Conservation (phyloP, 2,329 filamentous ascomycete species). For the Alternaria brassicicola region DNA sequence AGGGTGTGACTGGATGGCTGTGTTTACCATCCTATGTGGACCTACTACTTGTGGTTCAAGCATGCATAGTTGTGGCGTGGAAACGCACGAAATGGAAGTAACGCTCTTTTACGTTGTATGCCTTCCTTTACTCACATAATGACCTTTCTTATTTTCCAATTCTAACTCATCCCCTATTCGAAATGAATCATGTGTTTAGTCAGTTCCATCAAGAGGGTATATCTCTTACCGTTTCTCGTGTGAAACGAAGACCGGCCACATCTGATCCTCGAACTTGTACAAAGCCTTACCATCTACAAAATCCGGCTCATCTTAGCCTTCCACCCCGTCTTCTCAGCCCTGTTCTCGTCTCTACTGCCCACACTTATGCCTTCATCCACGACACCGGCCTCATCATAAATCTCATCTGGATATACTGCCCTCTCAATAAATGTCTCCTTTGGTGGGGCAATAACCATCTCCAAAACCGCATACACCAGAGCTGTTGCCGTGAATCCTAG, state of each 20-base stretch:
- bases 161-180: background rate
- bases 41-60: background rate
- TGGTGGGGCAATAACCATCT: conserved; percentile 55
- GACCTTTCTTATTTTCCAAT: background rate
- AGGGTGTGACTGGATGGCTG: background rate
- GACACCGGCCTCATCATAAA: conserved; percentile 42
- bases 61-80: background rate
- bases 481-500: conserved; percentile 65
- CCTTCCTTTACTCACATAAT: background rate
- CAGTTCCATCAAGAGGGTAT: background rate
- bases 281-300: conserved; percentile 24
- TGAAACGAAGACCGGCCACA: background rate
- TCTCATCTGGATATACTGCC: conserved; percentile 48
- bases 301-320: conserved; percentile 43
- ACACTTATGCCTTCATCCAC: conserved; percentile 39
- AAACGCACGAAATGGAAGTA: background rate
- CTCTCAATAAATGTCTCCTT: conserved; percentile 56
- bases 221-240: background rate
- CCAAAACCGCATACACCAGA: conserved; percentile 61
- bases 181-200: background rate
- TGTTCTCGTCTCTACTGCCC: conserved; percentile 29
- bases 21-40: background rate
- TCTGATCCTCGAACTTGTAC: background rate
- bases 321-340: conserved; percentile 42
- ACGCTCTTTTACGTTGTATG: background rate